Evolutionary conservation across 2,329 filamentous ascomycete species (phyloP).

Genomic region (Geosmithia morbida): DNA sequence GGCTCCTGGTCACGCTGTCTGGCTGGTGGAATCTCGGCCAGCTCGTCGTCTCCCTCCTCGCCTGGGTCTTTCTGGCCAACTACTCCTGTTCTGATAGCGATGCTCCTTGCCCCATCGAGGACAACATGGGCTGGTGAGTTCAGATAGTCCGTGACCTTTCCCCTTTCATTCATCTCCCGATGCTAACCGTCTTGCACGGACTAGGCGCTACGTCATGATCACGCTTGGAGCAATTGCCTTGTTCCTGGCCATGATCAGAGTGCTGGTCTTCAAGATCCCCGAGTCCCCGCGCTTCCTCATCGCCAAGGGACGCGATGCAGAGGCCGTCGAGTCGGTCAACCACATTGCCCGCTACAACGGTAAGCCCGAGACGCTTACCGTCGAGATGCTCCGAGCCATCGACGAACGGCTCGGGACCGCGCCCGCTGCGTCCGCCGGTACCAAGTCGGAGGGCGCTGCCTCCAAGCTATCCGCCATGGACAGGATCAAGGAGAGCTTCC

Average conservation of each 20-base stretch:
- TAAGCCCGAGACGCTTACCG: constrained; percentile 13
- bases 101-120: constrained; percentile 16
- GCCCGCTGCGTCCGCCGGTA: too few relatives aligned
- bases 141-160: too few relatives aligned
- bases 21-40: constrained; percentile 34
- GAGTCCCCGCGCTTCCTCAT: constrained; percentile 28
- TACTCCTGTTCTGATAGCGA: constrained; percentile 17
- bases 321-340: constrained; percentile 30
- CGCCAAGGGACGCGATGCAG: constrained; percentile 24
- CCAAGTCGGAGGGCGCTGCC: not conserved
- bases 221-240: constrained; percentile 24
- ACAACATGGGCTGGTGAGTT: constrained; percentile 28
- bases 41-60: constrained; percentile 20
- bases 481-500: constrained; percentile 11
- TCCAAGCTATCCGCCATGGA: constrained; percentile 4
- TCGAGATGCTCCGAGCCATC: constrained; percentile 15
- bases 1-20: constrained; percentile 23
- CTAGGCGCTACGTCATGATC: constrained; percentile 22
- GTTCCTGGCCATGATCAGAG: constrained; percentile 21
- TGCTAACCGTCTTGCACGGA: not conserved
- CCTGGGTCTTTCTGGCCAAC: constrained; percentile 21
- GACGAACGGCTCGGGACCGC: constrained; percentile 3
- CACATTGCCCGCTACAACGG: constrained; percentile 23
- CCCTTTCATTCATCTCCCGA: too few relatives aligned
- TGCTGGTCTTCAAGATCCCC: constrained; percentile 24